Evolutionary conservation across 164 flowering plant species (phyloP), one percentile per base, ranked within the genome.

Genomic region (Dillenia turbinata): DNA sequence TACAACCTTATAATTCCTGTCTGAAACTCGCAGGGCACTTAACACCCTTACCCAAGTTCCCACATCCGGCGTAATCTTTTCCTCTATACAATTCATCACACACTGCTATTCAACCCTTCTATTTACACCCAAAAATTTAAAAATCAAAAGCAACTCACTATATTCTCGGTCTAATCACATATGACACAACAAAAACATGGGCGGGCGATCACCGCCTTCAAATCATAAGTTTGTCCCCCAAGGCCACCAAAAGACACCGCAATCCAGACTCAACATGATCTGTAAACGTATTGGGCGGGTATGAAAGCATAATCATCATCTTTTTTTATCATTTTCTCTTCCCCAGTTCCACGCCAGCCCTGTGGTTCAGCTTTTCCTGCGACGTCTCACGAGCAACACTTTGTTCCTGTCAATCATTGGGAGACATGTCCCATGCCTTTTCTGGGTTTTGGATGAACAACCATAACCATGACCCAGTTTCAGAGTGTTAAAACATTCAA

Each of bases 51-150:
- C 40, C 40, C 40, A 33, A 44, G 40, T 15, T 51, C 61, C 54
- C 47, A 52, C 56, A 52, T 59, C 15, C 50, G 48, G 62, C 56
- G 60, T 44, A 52, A 54, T 33, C 56, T 52, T 57, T 52, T 71
- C 62, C 44, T 48, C 84, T 78, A 70, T 81, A 81, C 84, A 78
- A 63, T 54, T 66, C 66, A 17, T 59, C 49, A 61, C 73, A 77
- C 73, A 62, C 68, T 59, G 71, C 71, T 65, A 67, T 62, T 60
- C 54, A 59, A 49, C 65, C 65, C 68, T 45, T 60, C 74, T 81
- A 78, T 78, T 63, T 81, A 78, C 82, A 81, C 15, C 33, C 56
- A 57, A 62, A 24, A 59, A 51, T 8, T 15, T n/a, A 12, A 62
- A 47, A 54, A 4, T 4, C 40, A 33, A 7, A 33, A 26, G 33